Conservation (phyloP, 2,329 filamentous ascomycete species). For the Beauveria varroae region DNA sequence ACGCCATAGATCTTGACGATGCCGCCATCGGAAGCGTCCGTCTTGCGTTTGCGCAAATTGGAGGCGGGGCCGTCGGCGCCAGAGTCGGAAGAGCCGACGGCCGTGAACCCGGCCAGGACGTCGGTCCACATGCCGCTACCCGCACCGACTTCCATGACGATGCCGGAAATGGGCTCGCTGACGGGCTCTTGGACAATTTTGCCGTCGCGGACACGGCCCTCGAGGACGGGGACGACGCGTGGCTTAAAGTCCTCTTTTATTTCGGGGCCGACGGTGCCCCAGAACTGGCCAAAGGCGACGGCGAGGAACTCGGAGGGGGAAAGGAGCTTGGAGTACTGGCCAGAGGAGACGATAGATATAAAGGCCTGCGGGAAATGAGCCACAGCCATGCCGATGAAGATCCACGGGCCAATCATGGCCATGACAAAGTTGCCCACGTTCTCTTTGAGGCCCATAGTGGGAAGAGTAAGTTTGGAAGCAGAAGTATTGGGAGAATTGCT, state of each 20-base stretch:
- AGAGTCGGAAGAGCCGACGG: conserved; percentile 6
- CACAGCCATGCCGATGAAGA: conserved; percentile 43
- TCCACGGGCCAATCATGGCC: conserved; percentile 39
- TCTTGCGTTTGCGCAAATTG: conserved; percentile 21
- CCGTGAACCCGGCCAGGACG: conserved; percentile 33
- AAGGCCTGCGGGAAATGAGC: conserved; percentile 46
- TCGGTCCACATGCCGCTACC: conserved; percentile 54
- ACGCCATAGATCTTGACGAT: conserved; percentile 51
- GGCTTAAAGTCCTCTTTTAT: conserved; percentile 34
- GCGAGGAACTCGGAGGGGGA: conserved; percentile 34
- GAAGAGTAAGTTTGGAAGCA: neutral
- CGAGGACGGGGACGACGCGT: conserved; percentile 46
- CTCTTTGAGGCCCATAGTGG: neutral
- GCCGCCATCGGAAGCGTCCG: conserved; percentile 18
- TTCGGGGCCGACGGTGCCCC: conserved; percentile 45
- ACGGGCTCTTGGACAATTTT: conserved; percentile 24
- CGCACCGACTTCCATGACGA: conserved; percentile 55
- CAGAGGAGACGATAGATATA: conserved; percentile 28
- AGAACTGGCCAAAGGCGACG: conserved; percentile 56
- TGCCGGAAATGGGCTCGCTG: conserved; percentile 36
- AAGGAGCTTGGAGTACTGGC: conserved; percentile 30
- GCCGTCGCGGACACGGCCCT: conserved; percentile 38
- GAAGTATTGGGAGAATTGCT: neutral
- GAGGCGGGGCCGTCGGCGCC: conserved; percentile 12
- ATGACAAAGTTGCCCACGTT: conserved; percentile 16